Conservation (phyloP, 768 basidiomycete species). For the Nidularia pulvinata region DNA sequence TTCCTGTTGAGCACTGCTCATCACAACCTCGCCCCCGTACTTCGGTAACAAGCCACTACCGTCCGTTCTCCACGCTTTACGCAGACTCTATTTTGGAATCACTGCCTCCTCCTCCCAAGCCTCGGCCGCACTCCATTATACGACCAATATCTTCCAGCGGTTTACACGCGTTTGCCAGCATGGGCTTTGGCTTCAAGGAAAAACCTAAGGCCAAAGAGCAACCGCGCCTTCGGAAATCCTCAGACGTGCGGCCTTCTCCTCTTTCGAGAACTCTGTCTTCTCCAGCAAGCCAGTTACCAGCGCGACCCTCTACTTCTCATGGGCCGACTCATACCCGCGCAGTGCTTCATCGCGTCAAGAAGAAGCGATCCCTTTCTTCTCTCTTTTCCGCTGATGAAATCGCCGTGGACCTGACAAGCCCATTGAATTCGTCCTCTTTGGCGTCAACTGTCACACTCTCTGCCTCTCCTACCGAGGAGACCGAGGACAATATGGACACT, state of each 20-base stretch:
- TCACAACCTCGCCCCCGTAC: constrained; percentile 8
- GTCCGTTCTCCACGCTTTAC: constrained; percentile 34
- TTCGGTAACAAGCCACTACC: constrained; percentile 29
- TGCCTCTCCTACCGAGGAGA: neutral
- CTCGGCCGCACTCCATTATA: constrained; percentile 15
- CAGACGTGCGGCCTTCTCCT: neutral
- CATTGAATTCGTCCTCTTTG: neutral
- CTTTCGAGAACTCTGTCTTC: neutral
- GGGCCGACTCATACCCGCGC: neutral
- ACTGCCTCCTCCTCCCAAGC: constrained; percentile 4
- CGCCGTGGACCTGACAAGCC: neutral
- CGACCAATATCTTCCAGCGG: constrained; percentile 26
- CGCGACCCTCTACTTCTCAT: neutral
- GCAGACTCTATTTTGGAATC: constrained; percentile 11
- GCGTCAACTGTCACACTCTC: constrained; percentile 5
- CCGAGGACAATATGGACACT: neutral
- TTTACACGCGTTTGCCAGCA: constrained; percentile 21
- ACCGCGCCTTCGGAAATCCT: neutral
- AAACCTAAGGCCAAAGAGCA: constrained; percentile 22
- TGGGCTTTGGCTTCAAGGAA: constrained; percentile 34
- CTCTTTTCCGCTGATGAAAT: constrained; percentile 14
- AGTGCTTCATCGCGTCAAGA: constrained; percentile 19
- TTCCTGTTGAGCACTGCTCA: constrained; percentile 1
- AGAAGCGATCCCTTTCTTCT: constrained; percentile 35
- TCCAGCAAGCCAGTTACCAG: neutral